Evolutionary conservation across 495 filamentous ascomycete species (phyloP).

Genomic region (Xylaria venustula): DNA sequence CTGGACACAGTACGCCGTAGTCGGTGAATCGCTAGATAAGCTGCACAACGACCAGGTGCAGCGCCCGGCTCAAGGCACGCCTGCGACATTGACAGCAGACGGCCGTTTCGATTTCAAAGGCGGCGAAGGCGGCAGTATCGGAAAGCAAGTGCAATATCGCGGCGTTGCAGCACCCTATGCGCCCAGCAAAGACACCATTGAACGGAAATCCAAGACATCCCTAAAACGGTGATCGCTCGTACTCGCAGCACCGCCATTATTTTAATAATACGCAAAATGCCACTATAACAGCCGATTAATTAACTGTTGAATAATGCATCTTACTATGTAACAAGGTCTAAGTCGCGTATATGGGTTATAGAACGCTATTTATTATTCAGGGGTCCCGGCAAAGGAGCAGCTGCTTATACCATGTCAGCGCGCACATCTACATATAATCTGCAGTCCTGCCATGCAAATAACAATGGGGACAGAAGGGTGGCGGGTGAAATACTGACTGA

Average conservation of each 20-base stretch:
- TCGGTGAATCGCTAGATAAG: conserved; percentile 76
- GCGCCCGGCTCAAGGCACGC: conserved; percentile 60
- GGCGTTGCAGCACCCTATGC: conserved; percentile 75
- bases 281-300: too few relatives aligned
- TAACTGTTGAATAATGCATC: too few relatives aligned
- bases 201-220: conserved; percentile 45
- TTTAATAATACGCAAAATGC: too few relatives aligned
- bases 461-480: too few relatives aligned
- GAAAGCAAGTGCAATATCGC: conserved; percentile 26
- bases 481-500: too few relatives aligned
- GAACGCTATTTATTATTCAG: too few relatives aligned
- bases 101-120: conserved; percentile 42
- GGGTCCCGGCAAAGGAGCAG: too few relatives aligned
- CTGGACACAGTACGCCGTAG: conserved; percentile 85
- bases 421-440: too few relatives aligned
- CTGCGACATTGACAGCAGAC: conserved; percentile 37
- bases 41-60: conserved; percentile 74
- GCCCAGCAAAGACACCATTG: conserved; percentile 65
- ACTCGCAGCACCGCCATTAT: not conserved
- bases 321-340: too few relatives aligned
- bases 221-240: conserved; percentile 27
- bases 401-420: too few relatives aligned
- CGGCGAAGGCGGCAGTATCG: conserved; percentile 33
- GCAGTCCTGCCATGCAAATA: too few relatives aligned
- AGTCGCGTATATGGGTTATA: too few relatives aligned